These are phyloP conservation scores for Aspergillus viridinutans DNA, from an alignment of 2,329 filamentous ascomycete species.

Conservation along the genomic window DNA sequence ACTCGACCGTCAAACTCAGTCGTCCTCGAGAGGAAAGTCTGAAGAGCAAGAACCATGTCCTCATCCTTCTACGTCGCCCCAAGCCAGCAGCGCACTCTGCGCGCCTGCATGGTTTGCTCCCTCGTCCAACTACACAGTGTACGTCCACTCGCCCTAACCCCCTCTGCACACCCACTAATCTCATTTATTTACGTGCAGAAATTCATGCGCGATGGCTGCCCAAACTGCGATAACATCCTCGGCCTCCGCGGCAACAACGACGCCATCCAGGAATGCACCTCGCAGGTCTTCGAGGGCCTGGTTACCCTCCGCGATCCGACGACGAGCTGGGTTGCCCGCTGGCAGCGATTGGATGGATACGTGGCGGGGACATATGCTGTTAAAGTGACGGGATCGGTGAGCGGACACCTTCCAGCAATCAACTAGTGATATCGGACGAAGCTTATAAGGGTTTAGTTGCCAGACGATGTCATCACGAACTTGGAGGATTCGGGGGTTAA, in stretches of 20 bases:
- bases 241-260: slow-evolving; percentile 75
- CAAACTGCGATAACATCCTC: slow-evolving; percentile 93
- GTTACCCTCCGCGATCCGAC: slow-evolving; percentile 79
- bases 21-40: background rate
- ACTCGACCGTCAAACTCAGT: background rate
- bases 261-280: slow-evolving; percentile 86
- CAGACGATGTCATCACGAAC: slow-evolving; percentile 53
- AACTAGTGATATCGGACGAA: no score
- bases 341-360: slow-evolving; percentile 87
- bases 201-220: slow-evolving; percentile 83
- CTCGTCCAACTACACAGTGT: slow-evolving; percentile 80
- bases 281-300: slow-evolving; percentile 89
- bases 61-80: slow-evolving; percentile 65
- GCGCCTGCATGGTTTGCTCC: slow-evolving; percentile 98
- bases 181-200: slow-evolving; percentile 50
- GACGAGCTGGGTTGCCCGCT: slow-evolving; percentile 91
- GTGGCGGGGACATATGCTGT: slow-evolving; percentile 87
- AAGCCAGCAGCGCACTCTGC: slow-evolving; percentile 75
- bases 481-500: slow-evolving; percentile 58
- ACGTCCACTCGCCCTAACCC: slow-evolving; percentile 28
- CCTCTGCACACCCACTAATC: slow-evolving; percentile 1
- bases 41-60: background rate
- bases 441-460: slow-evolving; percentile 37
- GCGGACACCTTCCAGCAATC: slow-evolving; percentile 18
- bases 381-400: slow-evolving; percentile 78